Conservation (phyloP, 1,139 yeast species). For the Candida glucosophila region DNA sequence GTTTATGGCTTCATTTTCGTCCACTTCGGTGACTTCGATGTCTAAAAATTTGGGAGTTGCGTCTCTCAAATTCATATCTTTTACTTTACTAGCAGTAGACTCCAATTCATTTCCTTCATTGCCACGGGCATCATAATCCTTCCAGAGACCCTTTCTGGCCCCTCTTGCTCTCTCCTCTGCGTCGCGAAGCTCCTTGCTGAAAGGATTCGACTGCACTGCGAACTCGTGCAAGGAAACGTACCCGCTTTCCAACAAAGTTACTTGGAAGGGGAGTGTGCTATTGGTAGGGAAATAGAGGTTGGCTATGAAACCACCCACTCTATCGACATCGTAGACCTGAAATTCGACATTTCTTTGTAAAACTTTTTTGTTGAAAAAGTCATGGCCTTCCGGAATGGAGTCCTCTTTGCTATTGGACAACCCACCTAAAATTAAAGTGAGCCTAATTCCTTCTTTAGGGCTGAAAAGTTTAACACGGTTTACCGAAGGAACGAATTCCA, state of each 20-base stretch:
- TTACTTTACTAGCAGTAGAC: neutral
- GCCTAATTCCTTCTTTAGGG: slow-evolving; percentile 64
- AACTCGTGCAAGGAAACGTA: slow-evolving; percentile 57
- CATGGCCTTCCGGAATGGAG: slow-evolving; percentile 44
- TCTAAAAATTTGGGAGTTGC: slow-evolving; percentile 49
- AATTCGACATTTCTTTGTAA: slow-evolving; percentile 70
- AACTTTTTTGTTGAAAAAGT: slow-evolving; percentile 44
- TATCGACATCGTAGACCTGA: slow-evolving; percentile 63
- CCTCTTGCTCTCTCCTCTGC: slow-evolving; percentile 60
- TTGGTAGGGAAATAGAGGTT: slow-evolving; percentile 49
- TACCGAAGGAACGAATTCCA: slow-evolving; percentile 62
- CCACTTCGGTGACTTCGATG: slow-evolving; percentile 51
- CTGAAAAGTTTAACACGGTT: slow-evolving; percentile 59
- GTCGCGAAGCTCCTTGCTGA: slow-evolving; percentile 40
- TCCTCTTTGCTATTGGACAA: slow-evolving; percentile 45
- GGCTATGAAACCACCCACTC: slow-evolving; percentile 77
- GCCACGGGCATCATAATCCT: slow-evolving; percentile 43
- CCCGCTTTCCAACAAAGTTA: slow-evolving; percentile 56
- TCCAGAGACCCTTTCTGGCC: slow-evolving; percentile 60
- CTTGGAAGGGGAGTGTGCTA: slow-evolving; percentile 48
- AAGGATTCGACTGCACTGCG: slow-evolving; percentile 53
- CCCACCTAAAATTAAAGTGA: slow-evolving; percentile 73
- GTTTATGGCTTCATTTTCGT: slow-evolving; percentile 37
- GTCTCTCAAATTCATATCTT: slow-evolving; percentile 14
- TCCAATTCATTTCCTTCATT: too few species aligned